Conservation (phyloP, 164 flowering plant species). For the Chloranthus sessilifolius region DNA sequence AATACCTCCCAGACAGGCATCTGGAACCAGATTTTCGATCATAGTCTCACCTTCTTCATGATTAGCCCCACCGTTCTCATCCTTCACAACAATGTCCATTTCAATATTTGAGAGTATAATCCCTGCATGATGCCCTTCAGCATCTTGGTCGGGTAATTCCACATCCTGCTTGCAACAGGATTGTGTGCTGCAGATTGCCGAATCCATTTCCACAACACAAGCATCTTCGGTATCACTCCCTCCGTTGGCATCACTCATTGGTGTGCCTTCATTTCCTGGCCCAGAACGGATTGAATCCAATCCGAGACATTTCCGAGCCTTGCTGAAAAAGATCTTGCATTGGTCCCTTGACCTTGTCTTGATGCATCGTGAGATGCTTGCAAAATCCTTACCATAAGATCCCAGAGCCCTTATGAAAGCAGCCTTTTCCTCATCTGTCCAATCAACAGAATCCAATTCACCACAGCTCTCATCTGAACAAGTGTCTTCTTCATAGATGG, state of each 20-base stretch:
- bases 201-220: constrained; percentile 48
- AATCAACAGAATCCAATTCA: constrained; percentile 66
- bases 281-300: constrained; percentile 49
- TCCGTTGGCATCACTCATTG: constrained; percentile 51
- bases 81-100: constrained; percentile 12
- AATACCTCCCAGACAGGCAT: constrained; percentile 10
- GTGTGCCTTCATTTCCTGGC: constrained; percentile 28
- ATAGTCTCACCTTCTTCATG: constrained; percentile 12
- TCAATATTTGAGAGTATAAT: too few species aligned
- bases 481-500: constrained; percentile 60
- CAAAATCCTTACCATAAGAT: constrained; percentile 77
- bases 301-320: constrained; percentile 81
- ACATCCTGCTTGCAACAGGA: constrained; percentile 41
- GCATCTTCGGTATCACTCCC: constrained; percentile 73
- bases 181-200: constrained; percentile 43
- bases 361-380: constrained; percentile 57
- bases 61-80: constrained; percentile 15
- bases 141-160: constrained; percentile 26
- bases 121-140: constrained; percentile 28
- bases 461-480: constrained; percentile 93
- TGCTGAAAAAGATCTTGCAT: constrained; percentile 87
- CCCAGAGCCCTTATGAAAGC: constrained; percentile 60
- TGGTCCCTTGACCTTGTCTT: constrained; percentile 71
- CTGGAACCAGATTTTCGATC: constrained; percentile 9
- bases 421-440: constrained; percentile 95